Evolutionary conservation across 164 flowering plant genomes (phyloP).

Genomic region (Umbellularia californica): DNA sequence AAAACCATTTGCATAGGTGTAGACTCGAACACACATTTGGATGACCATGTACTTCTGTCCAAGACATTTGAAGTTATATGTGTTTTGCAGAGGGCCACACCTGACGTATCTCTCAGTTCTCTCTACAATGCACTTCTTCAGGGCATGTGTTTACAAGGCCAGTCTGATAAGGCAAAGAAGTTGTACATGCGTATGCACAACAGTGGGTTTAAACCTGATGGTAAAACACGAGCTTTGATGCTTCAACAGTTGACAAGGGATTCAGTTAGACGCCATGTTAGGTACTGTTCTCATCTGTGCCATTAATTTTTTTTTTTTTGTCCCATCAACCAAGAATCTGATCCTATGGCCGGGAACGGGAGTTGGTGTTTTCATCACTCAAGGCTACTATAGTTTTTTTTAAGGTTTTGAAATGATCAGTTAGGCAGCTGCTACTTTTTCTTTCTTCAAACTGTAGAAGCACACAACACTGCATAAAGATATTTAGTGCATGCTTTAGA

Average conservation of each 20-base stretch:
- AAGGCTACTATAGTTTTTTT: no score
- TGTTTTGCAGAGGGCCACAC: constrained; percentile 38
- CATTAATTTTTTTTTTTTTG: background rate
- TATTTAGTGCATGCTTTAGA: no score
- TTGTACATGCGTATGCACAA: constrained; percentile 62
- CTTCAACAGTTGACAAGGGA: constrained; percentile 47
- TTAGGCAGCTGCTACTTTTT: no score
- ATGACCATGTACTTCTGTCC: background rate
- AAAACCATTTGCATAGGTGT: no score
- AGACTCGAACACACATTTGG: no score
- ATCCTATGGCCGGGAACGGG: background rate
- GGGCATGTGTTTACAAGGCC: constrained; percentile 67
- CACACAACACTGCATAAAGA: no score
- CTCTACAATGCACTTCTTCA: constrained; percentile 74
- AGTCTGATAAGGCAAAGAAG: constrained; percentile 47
- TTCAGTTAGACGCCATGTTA: constrained; percentile 9
- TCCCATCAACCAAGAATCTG: background rate
- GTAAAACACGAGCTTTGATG: constrained; percentile 83
- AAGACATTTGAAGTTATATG: background rate
- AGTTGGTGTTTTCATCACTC: no score
- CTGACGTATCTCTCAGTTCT: constrained; percentile 54
- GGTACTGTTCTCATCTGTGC: constrained; percentile 8
- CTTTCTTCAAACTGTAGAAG: no score
- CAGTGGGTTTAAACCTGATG: constrained; percentile 61
- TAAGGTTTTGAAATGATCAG: no score